Base-by-base conservation (phyloP, 805 yeast species). In the Lipomyces starkeyi region DNA sequence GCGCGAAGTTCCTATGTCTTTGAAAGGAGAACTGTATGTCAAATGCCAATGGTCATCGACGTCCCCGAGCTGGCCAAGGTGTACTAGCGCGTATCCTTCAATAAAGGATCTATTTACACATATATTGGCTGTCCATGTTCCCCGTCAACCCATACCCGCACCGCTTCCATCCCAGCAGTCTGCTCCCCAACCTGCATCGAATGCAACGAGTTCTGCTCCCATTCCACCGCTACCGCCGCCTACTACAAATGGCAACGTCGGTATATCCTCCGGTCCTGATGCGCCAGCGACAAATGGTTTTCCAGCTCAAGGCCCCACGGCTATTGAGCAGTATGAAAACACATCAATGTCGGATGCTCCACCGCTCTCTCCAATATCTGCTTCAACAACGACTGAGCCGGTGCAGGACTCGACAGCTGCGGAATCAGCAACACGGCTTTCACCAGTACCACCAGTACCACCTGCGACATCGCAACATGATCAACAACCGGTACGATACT, bases 1-100 rank as follows among this genome's bases (percentile, higher is more conserved):
- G 34, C 85, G 99, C 74, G 80, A 78, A 65, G 70, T 68, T 37
- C 78, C 83, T 3, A 69, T 80, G 35, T 69, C 77, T 14, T 74
- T 79, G 13, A 60, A 63, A 40, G 76, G 76, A 17, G 66, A 64
- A 59, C 61, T 65, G 9, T 73, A 70, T 59, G 56, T 70, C 40
- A 49, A 40, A 11, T 74, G 76, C 47, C 62, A 63, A 40, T 74
- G 76, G 76, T 56, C 17, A 4, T 49, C 56, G 34, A 63, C 61
- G 17, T 62, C 37, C 37, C 32, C 49, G 13, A 32, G 32, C n/a
- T 43, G 9, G 49, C 52, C 43, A 14, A 35, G 47, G 6, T 71
- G 74, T 34, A 40, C 57, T 2, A 58, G 59, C 20, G 22, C 27
- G 25, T 69, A 61, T 37, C 71, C 67, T 1, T 59, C 64, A 14